A percentile compares a stretch with the other conserved stretches of the same genome.
phyloP scores from a whole-genome alignment of 1,284 basidiomycete genomes.

The Cutaneotrichosporon sp. region DNA sequence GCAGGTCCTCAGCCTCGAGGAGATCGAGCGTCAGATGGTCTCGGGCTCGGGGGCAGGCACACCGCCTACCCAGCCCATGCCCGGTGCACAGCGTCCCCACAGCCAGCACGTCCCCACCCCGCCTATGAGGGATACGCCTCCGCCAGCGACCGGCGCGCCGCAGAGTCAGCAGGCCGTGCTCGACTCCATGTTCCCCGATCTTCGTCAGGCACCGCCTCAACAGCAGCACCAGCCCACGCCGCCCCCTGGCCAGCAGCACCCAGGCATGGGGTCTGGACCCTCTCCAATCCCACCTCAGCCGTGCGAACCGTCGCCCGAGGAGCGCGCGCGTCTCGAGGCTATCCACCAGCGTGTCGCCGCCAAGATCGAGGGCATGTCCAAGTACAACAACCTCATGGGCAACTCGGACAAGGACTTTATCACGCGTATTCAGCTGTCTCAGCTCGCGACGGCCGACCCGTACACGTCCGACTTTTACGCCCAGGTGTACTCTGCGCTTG shows the following conservation, averaged over 20 bases:
- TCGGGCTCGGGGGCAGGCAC: slow-evolving; percentile 1
- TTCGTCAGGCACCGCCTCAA: slow-evolving; percentile 24
- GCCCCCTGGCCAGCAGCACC: slow-evolving; percentile 23
- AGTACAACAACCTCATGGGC: slow-evolving; percentile 93
- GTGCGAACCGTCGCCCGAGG: slow-evolving; percentile 30
- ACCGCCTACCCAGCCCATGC: slow-evolving; percentile 5
- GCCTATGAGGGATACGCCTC: slow-evolving; percentile 20
- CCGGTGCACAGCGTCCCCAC: slow-evolving; percentile 21
- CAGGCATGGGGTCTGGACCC: slow-evolving; percentile 34
- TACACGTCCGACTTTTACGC: slow-evolving; percentile 98
- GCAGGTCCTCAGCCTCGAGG: slow-evolving; percentile 44
- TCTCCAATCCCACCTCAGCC: slow-evolving; percentile 11
- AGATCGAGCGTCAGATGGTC: slow-evolving; percentile 50
- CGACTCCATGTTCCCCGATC: slow-evolving; percentile 46
- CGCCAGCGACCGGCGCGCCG: slow-evolving; percentile 22
- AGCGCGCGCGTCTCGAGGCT: slow-evolving; percentile 34
- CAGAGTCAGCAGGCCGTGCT: slow-evolving; percentile 41
- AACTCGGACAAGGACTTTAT: slow-evolving; percentile 98
- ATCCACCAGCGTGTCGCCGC: slow-evolving; percentile 32
- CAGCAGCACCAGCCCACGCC: slow-evolving; percentile 16
- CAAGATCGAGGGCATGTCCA: slow-evolving; percentile 59
- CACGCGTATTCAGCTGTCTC: slow-evolving; percentile 96
- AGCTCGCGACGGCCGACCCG: slow-evolving; percentile 92
- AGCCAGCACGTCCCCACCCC: slow-evolving; percentile 39
- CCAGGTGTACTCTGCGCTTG: slow-evolving; percentile 83